Base-by-base conservation (phyloP, 805 yeast species). In the Priceomyces castillae region DNA sequence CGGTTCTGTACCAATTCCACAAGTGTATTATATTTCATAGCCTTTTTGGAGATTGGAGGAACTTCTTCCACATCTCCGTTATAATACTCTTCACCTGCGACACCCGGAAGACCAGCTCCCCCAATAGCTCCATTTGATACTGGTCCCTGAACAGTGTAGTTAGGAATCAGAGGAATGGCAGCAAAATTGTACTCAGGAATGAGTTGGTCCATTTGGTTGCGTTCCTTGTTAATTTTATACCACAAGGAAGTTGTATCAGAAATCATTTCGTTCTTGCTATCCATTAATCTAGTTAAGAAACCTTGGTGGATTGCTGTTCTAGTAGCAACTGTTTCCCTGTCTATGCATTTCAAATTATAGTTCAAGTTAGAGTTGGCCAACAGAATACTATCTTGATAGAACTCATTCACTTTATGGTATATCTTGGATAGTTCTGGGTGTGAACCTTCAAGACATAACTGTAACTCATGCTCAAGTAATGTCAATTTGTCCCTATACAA, bases 171-270 rank as follows among this genome's bases (percentile, higher is more conserved):
- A 6, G 76, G 76, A n/a, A 69, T 50, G 3, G 75, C 75, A 5
- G 62, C 34, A 46, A 54, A 77, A 45, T 69, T 80, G 76, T 52
- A 80, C 62, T 76, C 78, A 4, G 81, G 70, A 15, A 77, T 81
- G 40, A 80, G 54, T 49, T 78, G 76, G 60, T 89, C 96, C 79
- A 88, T 76, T 36, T 81, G 81, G 49, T 95, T 76, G 54, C 97
- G 76, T 61, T 94, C 98, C 55, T 84, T 81, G 64, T 90, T 90
- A 56, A 90, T 86, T 51, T 86, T 84, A 68, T 92, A 92, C 98
- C 98, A 94, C 49, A 80, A 76, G 33, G 84, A 78, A 4, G 97
- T 90, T 3, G 95, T 86, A 6, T 79, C 74, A 46, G 78, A 73
- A 38, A 92, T 74, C 69, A 88, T 73, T 19, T 75, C 70, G 41